Percentiles rank a stretch among this genome's conserved stretches.
Evolutionary conservation across 768 basidiomycete species (phyloP).

Genomic region (Cystoderma amianthinum): DNA sequence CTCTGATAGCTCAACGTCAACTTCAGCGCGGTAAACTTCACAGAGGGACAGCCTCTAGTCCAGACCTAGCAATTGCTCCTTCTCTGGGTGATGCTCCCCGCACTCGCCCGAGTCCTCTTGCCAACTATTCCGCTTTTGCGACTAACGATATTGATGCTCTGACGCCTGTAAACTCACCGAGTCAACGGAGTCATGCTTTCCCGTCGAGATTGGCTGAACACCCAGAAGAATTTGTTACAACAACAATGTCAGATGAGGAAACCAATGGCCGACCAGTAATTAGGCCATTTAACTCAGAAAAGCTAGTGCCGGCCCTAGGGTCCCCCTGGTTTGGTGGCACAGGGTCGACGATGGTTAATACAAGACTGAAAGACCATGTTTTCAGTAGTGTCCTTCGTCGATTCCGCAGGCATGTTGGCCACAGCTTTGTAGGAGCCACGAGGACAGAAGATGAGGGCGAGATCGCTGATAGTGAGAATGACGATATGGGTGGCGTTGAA

Average conservation of each 20-base stretch:
- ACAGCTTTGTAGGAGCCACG: slow-evolving; percentile 25
- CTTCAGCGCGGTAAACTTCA: slow-evolving; percentile 35
- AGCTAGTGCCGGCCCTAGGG: slow-evolving; percentile 22
- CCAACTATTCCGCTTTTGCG: slow-evolving; percentile 28
- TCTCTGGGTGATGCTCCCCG: slow-evolving; percentile 11
- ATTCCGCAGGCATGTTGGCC: slow-evolving; percentile 49
- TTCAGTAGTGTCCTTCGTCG: slow-evolving; percentile 83
- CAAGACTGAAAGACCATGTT: slow-evolving; percentile 90
- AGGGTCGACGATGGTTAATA: slow-evolving; percentile 91
- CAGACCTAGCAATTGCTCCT: slow-evolving; percentile 44
- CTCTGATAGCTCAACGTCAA: slow-evolving; percentile 25
- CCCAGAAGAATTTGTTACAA: slow-evolving; percentile 9
- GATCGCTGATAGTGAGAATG: slow-evolving; percentile 20
- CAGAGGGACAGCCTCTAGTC: slow-evolving; percentile 60
- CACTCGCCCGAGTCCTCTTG: slow-evolving; percentile 31
- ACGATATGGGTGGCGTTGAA: slow-evolving; percentile 11
- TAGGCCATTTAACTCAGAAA: slow-evolving; percentile 34
- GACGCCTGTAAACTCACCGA: slow-evolving; percentile 45
- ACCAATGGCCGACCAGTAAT: slow-evolving; percentile 25
- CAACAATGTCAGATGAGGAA: slow-evolving; percentile 26
- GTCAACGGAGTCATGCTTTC: slow-evolving; percentile 22
- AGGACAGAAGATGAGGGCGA: slow-evolving; percentile 52
- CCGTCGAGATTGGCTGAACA: slow-evolving; percentile 18
- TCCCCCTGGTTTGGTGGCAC: slow-evolving; percentile 76
- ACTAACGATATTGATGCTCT: slow-evolving; percentile 34